Conservation (phyloP, 2,329 filamentous ascomycete species). For the Neospermospora avenae region DNA sequence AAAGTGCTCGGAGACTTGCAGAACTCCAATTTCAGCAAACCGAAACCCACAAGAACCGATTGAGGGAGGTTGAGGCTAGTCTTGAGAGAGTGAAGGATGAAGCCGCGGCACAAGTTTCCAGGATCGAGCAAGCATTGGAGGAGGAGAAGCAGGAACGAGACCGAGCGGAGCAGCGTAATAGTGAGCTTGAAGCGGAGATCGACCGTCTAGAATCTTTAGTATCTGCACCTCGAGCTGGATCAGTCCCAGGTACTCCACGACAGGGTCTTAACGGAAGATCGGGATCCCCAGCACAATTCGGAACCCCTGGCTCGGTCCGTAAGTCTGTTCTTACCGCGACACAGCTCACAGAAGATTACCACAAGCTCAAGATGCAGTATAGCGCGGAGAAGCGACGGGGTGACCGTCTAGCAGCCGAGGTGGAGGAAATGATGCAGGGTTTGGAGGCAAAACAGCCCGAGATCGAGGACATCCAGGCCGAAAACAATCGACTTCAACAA, state of each 20-base stretch:
- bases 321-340: conserved; percentile 57
- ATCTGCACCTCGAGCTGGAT: conserved; percentile 39
- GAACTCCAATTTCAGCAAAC: conserved; percentile 77
- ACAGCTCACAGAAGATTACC: conserved; percentile 62
- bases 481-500: conserved; percentile 74
- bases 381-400: conserved; percentile 71
- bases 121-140: conserved; percentile 50
- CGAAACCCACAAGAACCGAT: conserved; percentile 65
- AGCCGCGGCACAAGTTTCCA: conserved; percentile 56
- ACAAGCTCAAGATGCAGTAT: conserved; percentile 68
- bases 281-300: conserved; percentile 54
- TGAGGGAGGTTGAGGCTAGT: conserved; percentile 65
- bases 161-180: conserved; percentile 58
- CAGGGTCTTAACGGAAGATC: conserved; percentile 49
- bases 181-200: conserved; percentile 61
- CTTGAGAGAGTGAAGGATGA: conserved; percentile 59
- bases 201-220: conserved; percentile 57
- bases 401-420: conserved; percentile 68
- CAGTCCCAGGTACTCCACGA: conserved; percentile 58
- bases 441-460: conserved; percentile 85
- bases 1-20: conserved; percentile 74
- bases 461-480: conserved; percentile 77
- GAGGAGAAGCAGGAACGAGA: conserved; percentile 58
- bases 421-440: conserved; percentile 83
- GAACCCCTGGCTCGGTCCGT: conserved; percentile 55